Conservation (phyloP, 2,329 filamentous ascomycete genomes). For the Xylariomycetidae sp. region DNA sequence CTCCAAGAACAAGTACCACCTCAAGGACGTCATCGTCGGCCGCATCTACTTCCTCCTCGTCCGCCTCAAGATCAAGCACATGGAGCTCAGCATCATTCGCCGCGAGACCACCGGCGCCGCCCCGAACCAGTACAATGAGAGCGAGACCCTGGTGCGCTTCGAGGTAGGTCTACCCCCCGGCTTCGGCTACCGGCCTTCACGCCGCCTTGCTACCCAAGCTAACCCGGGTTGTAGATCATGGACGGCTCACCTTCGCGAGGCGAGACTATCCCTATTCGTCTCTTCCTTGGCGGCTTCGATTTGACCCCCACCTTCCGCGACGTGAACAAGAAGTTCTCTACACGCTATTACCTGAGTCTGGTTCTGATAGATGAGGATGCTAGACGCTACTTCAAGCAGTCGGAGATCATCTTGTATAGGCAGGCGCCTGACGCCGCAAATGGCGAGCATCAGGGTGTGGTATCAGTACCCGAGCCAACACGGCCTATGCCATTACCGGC, state of each 20-base stretch:
- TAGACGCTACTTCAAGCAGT: constrained; percentile 97
- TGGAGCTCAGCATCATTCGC: constrained; percentile 97
- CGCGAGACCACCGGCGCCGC: constrained; percentile 93
- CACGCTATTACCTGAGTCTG: constrained; percentile 91
- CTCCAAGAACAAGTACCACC: constrained; percentile 97
- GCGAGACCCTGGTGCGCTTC: constrained; percentile 93
- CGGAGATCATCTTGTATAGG: constrained; percentile 92
- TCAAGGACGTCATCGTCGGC: constrained; percentile 98
- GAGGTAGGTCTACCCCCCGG: constrained; percentile 52
- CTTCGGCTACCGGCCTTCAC: background rate
- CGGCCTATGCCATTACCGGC: constrained; percentile 18
- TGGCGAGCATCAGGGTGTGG: constrained; percentile 37
- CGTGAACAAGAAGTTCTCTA: constrained; percentile 99
- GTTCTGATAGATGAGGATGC: constrained; percentile 97
- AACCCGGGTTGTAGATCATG: constrained; percentile 67
- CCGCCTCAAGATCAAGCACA: constrained; percentile 98
- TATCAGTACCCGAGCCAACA: constrained; percentile 31
- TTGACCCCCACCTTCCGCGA: constrained; percentile 97
- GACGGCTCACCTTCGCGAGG: constrained; percentile 96
- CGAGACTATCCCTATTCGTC: constrained; percentile 88
- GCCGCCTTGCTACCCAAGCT: constrained; percentile 1
- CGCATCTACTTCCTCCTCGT: constrained; percentile 98
- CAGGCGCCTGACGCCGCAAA: constrained; percentile 59
- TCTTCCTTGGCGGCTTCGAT: constrained; percentile 97
- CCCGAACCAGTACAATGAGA: constrained; percentile 99